Evolutionary conservation across 1,139 yeast species (phyloP), one percentile per base, ranked within the genome.

Genomic region (Yamadazyma sp.): DNA sequence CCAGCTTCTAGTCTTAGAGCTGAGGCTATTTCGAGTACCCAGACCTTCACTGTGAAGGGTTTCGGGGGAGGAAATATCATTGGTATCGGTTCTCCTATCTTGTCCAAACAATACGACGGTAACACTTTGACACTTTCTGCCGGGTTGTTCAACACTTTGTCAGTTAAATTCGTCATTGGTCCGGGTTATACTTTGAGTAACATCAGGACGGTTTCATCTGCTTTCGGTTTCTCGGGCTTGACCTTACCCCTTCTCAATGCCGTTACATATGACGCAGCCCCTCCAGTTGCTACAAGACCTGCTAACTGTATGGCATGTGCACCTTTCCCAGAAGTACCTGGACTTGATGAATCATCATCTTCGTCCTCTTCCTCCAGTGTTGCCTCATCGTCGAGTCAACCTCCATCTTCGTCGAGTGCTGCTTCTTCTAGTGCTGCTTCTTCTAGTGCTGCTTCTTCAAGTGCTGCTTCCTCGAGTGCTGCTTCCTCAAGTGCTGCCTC

Each of bases 41-140:
- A 48, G 40, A 56, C 61, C 6, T 56, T 51, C 42, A 54, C 43
- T 2, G 67, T 64, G 18, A 54, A 54, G 22, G 68, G 67, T 24
- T 64, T 54, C 39, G 70, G 70, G 38, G 49, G 48, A 37, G 61
- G 64, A 6, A 64, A 64, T 37, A 40, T 43, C 12, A 51, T 64
- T 34, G 62, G 59, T 34, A 31, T 61, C 16, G 47, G 44, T 30
- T 18, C 47, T 21, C 44, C 61, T 7, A 44, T 59, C 31, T 29
- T 48, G 18, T 20, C 36, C 3, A 25, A 33, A 14, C 35, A 39
- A n/a, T 41, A 52, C 26, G 23, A 45, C 24, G 49, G 49, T 21
- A 31, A 34, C 14, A 36, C 52, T 14, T 40, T 40, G 24, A 38
- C 37, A 5, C 24, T 40, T 9, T 25, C 26, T 26, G 36, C 38